phyloP scores from a whole-genome alignment of 371 early-diverging fungal genomes.

The Mucor circinelloides region DNA sequence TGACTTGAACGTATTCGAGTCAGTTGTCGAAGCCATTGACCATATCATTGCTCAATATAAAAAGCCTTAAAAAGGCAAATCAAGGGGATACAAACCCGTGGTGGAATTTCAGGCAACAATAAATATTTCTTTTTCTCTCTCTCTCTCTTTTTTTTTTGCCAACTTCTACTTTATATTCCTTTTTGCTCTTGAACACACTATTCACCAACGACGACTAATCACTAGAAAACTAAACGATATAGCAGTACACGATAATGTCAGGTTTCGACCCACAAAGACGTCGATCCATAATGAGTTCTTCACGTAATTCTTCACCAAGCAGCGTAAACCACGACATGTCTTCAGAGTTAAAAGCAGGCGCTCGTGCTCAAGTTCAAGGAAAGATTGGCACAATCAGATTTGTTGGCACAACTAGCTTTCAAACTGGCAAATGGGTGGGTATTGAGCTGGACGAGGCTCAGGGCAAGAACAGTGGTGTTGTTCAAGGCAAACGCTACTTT shows the following conservation, averaged over 20 bases:
- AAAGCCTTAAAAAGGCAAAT: not conserved
- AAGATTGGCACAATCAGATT: constrained; percentile 63
- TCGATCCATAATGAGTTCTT: constrained; percentile 14
- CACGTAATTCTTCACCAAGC: constrained; percentile 22
- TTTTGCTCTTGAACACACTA: not conserved
- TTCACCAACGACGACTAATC: not conserved
- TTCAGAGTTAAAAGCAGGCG: constrained; percentile 49
- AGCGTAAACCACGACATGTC: constrained; percentile 23
- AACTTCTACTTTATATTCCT: not conserved
- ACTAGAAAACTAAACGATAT: not conserved
- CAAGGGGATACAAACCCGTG: not conserved
- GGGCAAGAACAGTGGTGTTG: constrained; percentile 78
- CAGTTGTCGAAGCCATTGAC: constrained; percentile 49
- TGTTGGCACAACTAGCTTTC: constrained; percentile 66
- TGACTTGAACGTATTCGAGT: constrained; percentile 32
- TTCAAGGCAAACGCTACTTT: constrained; percentile 77
- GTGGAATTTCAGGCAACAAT: constrained; percentile 1
- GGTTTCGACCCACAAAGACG: constrained; percentile 23
- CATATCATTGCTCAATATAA: constrained; percentile 30
- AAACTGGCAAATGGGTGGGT: constrained; percentile 75
- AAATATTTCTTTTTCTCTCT: constrained; percentile 2
- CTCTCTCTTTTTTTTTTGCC: not conserved
- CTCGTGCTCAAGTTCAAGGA: constrained; percentile 66
- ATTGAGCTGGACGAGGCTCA: constrained; percentile 63
- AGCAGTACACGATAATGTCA: constrained; percentile 15